phyloP scores from a whole-genome alignment of 78 protist species.

The Monosiga brevicollis region DNA sequence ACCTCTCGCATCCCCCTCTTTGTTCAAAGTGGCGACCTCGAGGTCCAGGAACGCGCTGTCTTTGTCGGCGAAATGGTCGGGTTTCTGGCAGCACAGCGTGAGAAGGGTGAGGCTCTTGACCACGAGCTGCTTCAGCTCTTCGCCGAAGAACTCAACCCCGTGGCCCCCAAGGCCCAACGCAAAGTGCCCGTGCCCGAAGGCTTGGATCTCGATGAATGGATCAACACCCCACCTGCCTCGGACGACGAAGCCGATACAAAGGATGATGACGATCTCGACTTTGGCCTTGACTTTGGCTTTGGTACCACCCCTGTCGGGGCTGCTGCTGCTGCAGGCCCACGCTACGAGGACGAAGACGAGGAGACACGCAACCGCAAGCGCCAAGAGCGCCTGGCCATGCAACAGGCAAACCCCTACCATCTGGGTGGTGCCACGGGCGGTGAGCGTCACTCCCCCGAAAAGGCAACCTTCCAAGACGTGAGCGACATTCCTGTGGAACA shows the following conservation, averaged over 20 bases:
- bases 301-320: background rate
- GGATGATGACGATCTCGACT: too few relatives aligned
- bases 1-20: constrained; percentile 28
- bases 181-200: constrained; percentile 56
- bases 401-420: constrained; percentile 9
- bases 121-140: constrained; percentile 35
- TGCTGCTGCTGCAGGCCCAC: background rate
- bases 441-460: background rate
- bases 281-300: background rate
- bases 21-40: constrained; percentile 41
- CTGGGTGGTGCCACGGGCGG: background rate
- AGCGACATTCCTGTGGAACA: too few relatives aligned
- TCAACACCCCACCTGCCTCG: constrained; percentile 13
- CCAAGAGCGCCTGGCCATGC: constrained; percentile 2
- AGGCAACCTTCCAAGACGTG: background rate
- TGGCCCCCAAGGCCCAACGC: constrained; percentile 72
- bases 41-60: constrained; percentile 82
- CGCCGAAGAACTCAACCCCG: constrained; percentile 66
- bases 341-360: constrained; percentile 3
- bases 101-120: constrained; percentile 16
- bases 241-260: constrained; percentile 2
- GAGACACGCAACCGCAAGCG: background rate
- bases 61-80: constrained; percentile 25
- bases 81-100: constrained; percentile 16
- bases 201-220: constrained; percentile 7